Evolutionary conservation across 441 rosid species (phyloP).

Genomic region (Pelargonium citronellum): DNA sequence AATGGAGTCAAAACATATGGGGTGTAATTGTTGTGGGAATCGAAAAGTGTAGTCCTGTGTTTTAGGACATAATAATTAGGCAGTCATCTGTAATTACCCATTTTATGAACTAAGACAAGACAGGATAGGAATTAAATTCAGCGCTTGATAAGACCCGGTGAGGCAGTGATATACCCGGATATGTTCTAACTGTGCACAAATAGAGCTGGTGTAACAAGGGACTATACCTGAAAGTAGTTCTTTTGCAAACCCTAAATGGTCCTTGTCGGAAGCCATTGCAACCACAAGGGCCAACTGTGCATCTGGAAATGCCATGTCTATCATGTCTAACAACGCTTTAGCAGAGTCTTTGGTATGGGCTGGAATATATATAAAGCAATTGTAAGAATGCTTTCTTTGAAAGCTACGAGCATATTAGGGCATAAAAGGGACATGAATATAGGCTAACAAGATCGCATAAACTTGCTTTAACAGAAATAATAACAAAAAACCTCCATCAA

Average conservation of each 20-base stretch:
- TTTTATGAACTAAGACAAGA: too few species aligned
- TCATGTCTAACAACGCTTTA: conserved; percentile 54
- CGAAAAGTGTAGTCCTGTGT: too few species aligned
- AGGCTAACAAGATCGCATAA: background rate
- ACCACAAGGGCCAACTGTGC: conserved; percentile 51
- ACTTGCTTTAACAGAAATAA: background rate
- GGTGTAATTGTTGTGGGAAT: too few species aligned
- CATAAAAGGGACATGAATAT: background rate
- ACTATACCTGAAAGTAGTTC: conserved; percentile 59
- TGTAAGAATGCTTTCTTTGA: conserved; percentile 2
- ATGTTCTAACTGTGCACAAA: conserved; percentile 5
- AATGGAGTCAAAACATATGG: too few species aligned
- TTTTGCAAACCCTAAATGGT: conserved; percentile 71
- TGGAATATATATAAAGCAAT: conserved; percentile 27
- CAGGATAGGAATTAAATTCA: too few species aligned
- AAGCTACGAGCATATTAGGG: background rate
- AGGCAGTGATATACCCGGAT: too few species aligned
- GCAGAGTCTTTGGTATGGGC: conserved; percentile 92
- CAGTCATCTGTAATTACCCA: too few species aligned
- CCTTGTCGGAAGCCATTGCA: conserved; percentile 89
- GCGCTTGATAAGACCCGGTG: too few species aligned
- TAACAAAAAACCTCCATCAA: conserved; percentile 68
- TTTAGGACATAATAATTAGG: too few species aligned
- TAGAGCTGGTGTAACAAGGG: conserved; percentile 3
- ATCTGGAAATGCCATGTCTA: conserved; percentile 46